phyloP scores from a whole-genome alignment of 441 rosid genomes.

The Mallotus repandus region DNA sequence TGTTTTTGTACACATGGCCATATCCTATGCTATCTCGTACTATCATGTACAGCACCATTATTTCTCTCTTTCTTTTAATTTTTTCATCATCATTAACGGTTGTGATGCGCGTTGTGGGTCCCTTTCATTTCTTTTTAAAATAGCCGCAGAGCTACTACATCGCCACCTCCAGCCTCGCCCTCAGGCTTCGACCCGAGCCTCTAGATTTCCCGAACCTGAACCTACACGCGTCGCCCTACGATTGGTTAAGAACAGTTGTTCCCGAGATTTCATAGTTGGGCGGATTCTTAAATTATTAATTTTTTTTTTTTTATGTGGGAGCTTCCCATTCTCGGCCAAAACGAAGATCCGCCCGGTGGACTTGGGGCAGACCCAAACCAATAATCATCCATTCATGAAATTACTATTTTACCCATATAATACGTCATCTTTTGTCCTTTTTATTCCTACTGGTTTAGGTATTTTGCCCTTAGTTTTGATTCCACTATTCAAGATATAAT shows the following conservation, averaged over 20 bases:
- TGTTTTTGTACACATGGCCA: conserved; percentile 12
- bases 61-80: neutral
- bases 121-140: neutral
- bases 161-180: conserved; percentile 17
- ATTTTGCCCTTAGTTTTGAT: neutral
- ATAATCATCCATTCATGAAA: neutral
- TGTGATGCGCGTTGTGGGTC: conserved; percentile 12
- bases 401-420: conserved; percentile 1
- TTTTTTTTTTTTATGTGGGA: conserved; percentile 2
- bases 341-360: conserved; percentile 31
- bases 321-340: conserved; percentile 37
- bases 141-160: neutral
- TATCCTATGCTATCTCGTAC: conserved; percentile 3
- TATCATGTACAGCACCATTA: neutral
- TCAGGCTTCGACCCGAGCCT: conserved; percentile 19
- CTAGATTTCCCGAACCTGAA: conserved; percentile 29
- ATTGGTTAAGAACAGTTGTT: conserved; percentile 30
- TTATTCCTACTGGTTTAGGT: neutral
- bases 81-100: neutral
- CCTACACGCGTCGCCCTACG: neutral
- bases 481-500: neutral
- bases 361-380: conserved; percentile 17
- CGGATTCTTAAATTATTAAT: conserved; percentile 7
- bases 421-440: neutral
- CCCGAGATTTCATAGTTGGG: conserved; percentile 16